phyloP scores from a whole-genome alignment of 2,329 filamentous ascomycete genomes.

The Gnomoniopsis smithogilvyi region DNA sequence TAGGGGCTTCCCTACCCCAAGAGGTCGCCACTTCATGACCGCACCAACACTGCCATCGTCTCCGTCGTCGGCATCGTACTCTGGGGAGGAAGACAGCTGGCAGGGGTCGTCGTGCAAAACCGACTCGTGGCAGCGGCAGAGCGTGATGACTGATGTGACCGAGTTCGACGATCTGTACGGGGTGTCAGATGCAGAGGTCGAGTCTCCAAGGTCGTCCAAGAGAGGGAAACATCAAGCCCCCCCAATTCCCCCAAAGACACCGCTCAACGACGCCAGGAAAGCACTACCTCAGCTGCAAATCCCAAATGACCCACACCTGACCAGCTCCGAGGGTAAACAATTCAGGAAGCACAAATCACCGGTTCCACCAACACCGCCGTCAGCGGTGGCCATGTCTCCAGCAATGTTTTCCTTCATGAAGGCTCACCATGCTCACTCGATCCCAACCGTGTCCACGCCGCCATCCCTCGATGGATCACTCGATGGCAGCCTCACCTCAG shows the following conservation, averaged over 20 bases:
- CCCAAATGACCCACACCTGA: constrained; percentile 28
- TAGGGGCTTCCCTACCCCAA: constrained; percentile 70
- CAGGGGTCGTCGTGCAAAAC: constrained; percentile 51
- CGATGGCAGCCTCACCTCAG: constrained; percentile 83
- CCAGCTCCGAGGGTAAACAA: constrained; percentile 3
- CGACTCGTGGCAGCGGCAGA: constrained; percentile 61
- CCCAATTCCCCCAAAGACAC: constrained; percentile 18
- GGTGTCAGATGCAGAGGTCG: constrained; percentile 73
- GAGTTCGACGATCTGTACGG: constrained; percentile 89
- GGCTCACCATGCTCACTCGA: constrained; percentile 56
- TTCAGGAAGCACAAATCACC: constrained; percentile 53
- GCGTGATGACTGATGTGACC: constrained; percentile 61
- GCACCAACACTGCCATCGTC: constrained; percentile 61
- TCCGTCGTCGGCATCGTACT: constrained; percentile 50
- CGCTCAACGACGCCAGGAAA: constrained; percentile 32
- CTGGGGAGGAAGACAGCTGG: constrained; percentile 32
- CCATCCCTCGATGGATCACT: constrained; percentile 90
- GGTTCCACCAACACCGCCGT: constrained; percentile 61
- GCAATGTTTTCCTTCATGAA: constrained; percentile 70
- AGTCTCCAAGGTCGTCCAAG: constrained; percentile 36
- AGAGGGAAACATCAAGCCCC: constrained; percentile 29
- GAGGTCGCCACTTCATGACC: constrained; percentile 62
- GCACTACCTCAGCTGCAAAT: constrained; percentile 52
- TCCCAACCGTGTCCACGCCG: constrained; percentile 74
- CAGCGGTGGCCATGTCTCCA: constrained; percentile 72